A percentile compares a stretch with the other conserved stretches of the same genome.
phyloP scores from a whole-genome alignment of 805 yeast species.

The Zygotorulaspora florentina region DNA sequence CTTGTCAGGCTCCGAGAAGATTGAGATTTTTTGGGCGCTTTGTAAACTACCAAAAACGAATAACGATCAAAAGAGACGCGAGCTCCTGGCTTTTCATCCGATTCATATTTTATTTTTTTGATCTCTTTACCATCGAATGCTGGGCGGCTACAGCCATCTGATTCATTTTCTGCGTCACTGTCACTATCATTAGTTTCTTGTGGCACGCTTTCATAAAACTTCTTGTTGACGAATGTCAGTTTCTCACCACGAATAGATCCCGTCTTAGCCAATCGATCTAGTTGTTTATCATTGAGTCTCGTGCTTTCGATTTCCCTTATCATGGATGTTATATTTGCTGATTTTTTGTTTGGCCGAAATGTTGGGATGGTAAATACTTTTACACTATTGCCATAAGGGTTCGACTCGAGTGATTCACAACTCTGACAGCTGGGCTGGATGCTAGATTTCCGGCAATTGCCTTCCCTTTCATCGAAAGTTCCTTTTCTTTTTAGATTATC shows the following conservation, averaged over 20 bases:
- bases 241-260: constrained; percentile 2
- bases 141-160: background rate
- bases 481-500: background rate
- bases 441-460: background rate
- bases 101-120: background rate
- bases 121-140: background rate
- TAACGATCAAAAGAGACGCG: constrained; percentile 29
- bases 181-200: background rate
- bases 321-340: constrained; percentile 17
- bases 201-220: constrained; percentile 20
- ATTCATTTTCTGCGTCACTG: background rate
- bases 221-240: constrained; percentile 14
- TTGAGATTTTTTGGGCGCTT: constrained; percentile 21
- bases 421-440: background rate
- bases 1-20: background rate
- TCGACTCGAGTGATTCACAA: background rate
- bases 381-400: constrained; percentile 8
- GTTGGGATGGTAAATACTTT: constrained; percentile 41
- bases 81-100: constrained; percentile 3
- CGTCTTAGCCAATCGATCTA: constrained; percentile 11
- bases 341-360: constrained; percentile 24
- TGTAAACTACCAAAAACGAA: constrained; percentile 29
- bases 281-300: constrained; percentile 15
- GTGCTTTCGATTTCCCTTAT: constrained; percentile 19
- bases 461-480: background rate